These are phyloP conservation scores for Penicillium vulpinum DNA, from an alignment of 2,329 filamentous ascomycete species.

Conservation along the genomic window DNA sequence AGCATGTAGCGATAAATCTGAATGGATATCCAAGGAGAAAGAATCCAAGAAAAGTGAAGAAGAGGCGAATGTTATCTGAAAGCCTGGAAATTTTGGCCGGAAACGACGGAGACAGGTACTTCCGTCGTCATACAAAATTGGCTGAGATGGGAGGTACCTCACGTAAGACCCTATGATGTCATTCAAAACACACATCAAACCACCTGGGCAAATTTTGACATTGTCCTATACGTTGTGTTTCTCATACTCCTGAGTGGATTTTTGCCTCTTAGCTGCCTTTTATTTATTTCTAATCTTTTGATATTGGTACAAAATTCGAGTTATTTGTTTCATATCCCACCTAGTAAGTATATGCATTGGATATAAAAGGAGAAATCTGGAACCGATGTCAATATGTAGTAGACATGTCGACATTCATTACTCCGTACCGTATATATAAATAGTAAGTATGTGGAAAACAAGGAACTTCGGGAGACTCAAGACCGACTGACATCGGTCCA, in stretches of 20 bases:
- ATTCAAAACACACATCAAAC: constrained; percentile 12
- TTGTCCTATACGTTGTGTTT: background rate
- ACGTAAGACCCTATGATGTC: constrained; percentile 31
- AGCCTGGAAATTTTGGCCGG: constrained; percentile 14
- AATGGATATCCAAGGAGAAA: background rate
- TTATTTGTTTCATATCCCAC: background rate
- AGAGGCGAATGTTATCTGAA: background rate
- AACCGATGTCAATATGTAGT: background rate
- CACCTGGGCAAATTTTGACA: background rate
- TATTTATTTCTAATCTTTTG: background rate
- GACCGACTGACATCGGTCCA: background rate
- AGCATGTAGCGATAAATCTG: background rate
- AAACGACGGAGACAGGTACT: constrained; percentile 24
- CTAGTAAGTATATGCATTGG: background rate
- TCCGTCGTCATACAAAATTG: constrained; percentile 18
- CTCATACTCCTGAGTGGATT: background rate
- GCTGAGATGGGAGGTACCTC: constrained; percentile 21
- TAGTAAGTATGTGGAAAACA: constrained; percentile 1
- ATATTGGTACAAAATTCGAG: background rate
- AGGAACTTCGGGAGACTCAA: background rate
- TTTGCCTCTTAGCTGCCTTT: background rate
- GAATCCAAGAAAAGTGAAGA: background rate
- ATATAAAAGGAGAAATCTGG: background rate
- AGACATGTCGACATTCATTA: background rate
- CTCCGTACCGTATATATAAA: background rate